Evolutionary conservation across 139 green algal species (phyloP).

Genomic region (Mesotaenium endlicherianum): DNA sequence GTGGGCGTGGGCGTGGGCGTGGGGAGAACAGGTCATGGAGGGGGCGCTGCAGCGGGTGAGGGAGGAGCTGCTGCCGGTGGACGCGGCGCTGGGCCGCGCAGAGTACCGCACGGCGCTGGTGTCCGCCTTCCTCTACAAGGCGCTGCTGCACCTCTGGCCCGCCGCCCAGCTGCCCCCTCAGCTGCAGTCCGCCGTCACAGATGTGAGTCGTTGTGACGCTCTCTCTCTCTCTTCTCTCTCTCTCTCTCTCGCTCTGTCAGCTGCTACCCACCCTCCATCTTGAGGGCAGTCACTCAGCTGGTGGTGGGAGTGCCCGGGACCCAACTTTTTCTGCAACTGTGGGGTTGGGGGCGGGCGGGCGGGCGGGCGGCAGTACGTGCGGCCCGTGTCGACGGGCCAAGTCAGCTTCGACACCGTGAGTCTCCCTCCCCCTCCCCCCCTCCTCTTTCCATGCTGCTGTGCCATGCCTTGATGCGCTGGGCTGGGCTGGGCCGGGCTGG

Average conservation of each 20-base stretch:
- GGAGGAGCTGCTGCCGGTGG: constrained; percentile 6
- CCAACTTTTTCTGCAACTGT: background rate
- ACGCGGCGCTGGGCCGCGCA: background rate
- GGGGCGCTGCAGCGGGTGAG: background rate
- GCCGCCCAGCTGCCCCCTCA: background rate
- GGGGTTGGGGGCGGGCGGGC: background rate
- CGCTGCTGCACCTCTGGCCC: background rate
- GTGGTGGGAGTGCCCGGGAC: background rate
- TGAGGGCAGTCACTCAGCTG: too few species aligned
- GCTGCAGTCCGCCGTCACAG: background rate
- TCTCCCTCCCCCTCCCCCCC: background rate
- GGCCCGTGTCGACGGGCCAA: background rate
- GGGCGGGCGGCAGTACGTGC: background rate
- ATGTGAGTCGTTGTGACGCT: background rate
- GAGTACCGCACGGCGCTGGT: constrained; percentile 24
- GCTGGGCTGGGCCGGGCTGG: too few species aligned
- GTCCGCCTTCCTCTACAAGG: constrained; percentile 36
- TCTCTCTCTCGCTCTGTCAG: background rate
- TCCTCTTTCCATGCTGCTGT: too few species aligned
- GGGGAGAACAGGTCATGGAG: constrained; percentile 14
- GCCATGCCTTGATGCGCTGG: too few species aligned
- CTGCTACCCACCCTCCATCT: background rate
- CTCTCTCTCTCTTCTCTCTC: constrained; percentile 1
- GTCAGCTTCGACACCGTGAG: constrained; percentile 13
- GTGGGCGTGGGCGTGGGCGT: too few species aligned